Base-by-base conservation (phyloP, 768 basidiomycete genomes). In the Leucosporidium yakuticum region DNA sequence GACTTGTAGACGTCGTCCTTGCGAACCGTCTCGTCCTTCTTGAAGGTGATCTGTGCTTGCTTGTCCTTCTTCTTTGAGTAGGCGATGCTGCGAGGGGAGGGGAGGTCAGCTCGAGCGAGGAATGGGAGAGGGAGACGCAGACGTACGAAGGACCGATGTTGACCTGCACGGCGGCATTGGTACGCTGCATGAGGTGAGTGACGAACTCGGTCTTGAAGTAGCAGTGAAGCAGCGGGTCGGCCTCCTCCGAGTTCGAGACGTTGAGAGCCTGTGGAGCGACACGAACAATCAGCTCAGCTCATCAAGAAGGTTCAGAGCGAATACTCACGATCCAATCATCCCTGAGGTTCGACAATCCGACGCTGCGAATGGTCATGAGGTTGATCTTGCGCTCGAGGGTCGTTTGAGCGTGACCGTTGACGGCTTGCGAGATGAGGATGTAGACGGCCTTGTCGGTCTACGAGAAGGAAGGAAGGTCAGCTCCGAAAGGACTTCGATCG, bases 21-120 rank as follows among this genome's bases (percentile, higher is more conserved):
- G 17, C 77, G 80, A 25, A 95, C 81, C 12, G 87, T 85, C 79
- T 98, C 94, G 76, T 97, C 93, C 81, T 90, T 95, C 75, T 87
- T 78, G 69, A 91, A 88, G 78, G 88, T 88, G 79, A 99, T 91
- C 62, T 85, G 83, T 6, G 88, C 86, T 76, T 86, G 86, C 81
- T 98, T 99, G 71, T 94, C 94, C 80, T 92, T 98, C 84, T 99
- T 99, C 84, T 99, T 98, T 51, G 83, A 83, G 78, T 97, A 98
- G 65, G 90, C 86, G 68, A 97, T 80, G 12, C 90, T 97, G 71
- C 5, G 64, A 19, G 47, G 15, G 4, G 29, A 1, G 19, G 23
- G 0, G n/a, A 25, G 0, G 47, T 62, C 54, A 62, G 54, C 39
- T 68, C 49, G 62, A 34, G 4, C 5, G 53, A 39, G 31, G 19